Base-by-base conservation (phyloP, 306 rosid genomes). In the Rosa chinensis region DNA sequence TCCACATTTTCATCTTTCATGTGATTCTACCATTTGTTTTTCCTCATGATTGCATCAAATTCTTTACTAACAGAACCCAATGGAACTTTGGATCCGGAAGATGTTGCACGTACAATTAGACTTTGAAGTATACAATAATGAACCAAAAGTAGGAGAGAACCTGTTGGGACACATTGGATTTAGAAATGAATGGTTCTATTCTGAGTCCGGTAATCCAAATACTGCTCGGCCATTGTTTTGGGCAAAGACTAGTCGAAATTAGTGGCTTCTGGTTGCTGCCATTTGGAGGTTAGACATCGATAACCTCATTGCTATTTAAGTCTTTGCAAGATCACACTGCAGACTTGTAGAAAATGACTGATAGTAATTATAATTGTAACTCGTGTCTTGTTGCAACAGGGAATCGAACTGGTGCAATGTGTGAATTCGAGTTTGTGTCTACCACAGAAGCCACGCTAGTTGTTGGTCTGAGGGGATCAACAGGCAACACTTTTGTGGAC, bases 181-280 rank as follows among this genome's bases (percentile, higher is more conserved):
- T 52, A 28, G 8, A 6, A n/a, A 40, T 37, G 85, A 88, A 80
- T 45, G 73, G 20, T 77, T 88, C 10, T 82, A 59, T 79, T 84
- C 81, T 52, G 76, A 64, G 44, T 48, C 70, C 1, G 79, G 82
- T 45, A 72, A 63, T 16, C 86, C 88, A 10, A 76, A 76, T 63
- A 61, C 49, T 4, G 80, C 80, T 47, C 71, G 25, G 25, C 66
- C 64, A 8, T 53, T 86, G 71, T 4, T 84, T n/a, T 85, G 87
- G 92, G 66, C 77, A 3, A 58, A 81, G 32, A 74, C 82, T n/a
- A 70, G 73, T 79, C 66, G 35, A 20, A 68, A n/a, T n/a, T n/a
- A 78, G 2, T 89, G 87, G 90, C 85, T 89, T 53, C 59, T 76
- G 7, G 62, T 85, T 66, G 85, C 92, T 77, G 21, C 83, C 74